Conservation (phyloP, 176 grass and related monocot genomes). For the Triticum turgidum region DNA sequence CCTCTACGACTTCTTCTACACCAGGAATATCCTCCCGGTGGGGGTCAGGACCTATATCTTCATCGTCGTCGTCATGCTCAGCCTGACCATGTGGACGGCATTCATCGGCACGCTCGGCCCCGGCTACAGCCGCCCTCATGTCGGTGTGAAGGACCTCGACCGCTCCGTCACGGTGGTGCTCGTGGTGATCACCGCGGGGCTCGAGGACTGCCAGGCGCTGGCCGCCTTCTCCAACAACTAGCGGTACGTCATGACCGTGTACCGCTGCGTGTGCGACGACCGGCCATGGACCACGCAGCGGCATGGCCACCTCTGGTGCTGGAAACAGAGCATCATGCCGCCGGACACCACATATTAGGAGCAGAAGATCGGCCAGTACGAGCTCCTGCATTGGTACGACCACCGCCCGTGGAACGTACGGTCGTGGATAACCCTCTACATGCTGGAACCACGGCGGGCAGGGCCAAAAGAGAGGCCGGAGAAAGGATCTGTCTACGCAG, state of each 20-base stretch:
- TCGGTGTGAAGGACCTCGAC: constrained; percentile 42
- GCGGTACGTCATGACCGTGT: constrained; percentile 40
- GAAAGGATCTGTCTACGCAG: constrained; percentile 13
- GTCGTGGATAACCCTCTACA: constrained; percentile 37
- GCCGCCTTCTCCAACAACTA: constrained; percentile 48
- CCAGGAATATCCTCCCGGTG: constrained; percentile 37
- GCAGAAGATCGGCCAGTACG: constrained; percentile 39
- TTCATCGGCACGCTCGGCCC: constrained; percentile 47
- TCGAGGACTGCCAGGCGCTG: constrained; percentile 45
- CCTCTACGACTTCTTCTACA: constrained; percentile 64
- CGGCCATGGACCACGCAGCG: background rate
- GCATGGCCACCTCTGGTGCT: constrained; percentile 30
- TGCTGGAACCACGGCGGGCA: constrained; percentile 37
- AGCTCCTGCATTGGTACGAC: constrained; percentile 36
- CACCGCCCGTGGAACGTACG: constrained; percentile 30
- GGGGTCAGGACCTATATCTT: constrained; percentile 35
- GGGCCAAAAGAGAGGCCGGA: constrained; percentile 37
- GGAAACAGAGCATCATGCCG: constrained; percentile 33
- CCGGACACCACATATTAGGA: constrained; percentile 39
- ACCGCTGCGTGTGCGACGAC: constrained; percentile 41
- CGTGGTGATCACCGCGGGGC: constrained; percentile 34
- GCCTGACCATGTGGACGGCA: constrained; percentile 42
- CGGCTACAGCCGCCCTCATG: constrained; percentile 11
- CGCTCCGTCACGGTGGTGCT: constrained; percentile 48
- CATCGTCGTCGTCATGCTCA: constrained; percentile 31